Base-by-base conservation (phyloP, 345 rosid species). In the Citrus cavaleriei region DNA sequence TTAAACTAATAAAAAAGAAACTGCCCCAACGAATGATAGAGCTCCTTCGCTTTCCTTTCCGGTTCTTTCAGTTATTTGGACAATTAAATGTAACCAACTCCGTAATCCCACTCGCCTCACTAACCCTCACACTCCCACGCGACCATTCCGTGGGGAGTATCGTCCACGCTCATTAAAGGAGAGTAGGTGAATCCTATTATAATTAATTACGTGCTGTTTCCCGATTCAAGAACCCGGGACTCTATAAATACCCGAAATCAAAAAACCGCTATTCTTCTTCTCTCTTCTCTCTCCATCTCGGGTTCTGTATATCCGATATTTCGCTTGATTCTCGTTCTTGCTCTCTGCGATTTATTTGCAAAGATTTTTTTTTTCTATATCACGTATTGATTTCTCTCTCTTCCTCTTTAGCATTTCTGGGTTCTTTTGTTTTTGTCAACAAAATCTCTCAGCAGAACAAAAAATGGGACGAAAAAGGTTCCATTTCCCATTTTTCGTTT, bases 211-310 rank as follows among this genome's bases (percentile, higher is more conserved):
- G 55, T 37, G 51, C 64, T 77, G 81, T 77, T 79, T 77, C 82
- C 85, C 25, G 64, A 69, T 82, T 84, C 78, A 80, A 78, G 79
- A 81, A 85, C 86, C 86, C 81, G 79, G 9, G 85, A 78, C 58
- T 46, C 82, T 87, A 83, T 80, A 87, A 72, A 85, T 80, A 80
- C 78, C 86, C 27, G 4, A 30, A 3, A 60, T 58, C 57, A 18
- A 37, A 40, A 10, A 34, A 6, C 4, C 6, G 12, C 51, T 24
- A n/a, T 14, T 30, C 66, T 49, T 64, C 73, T 14, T 55, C 63
- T 49, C 14, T 42, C 42, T 38, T 40, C 32, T 57, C 16, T 30
- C 25, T 58, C 28, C 60, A 12, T 51, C 42, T 57, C 6, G 74
- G 76, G 40, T 80, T 82, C 7, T 68, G 83, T 32, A 42, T 74